These are phyloP conservation scores for Calamus simplicifolius DNA, from an alignment of 176 grass and related monocot genomes.

Conservation along the genomic window DNA sequence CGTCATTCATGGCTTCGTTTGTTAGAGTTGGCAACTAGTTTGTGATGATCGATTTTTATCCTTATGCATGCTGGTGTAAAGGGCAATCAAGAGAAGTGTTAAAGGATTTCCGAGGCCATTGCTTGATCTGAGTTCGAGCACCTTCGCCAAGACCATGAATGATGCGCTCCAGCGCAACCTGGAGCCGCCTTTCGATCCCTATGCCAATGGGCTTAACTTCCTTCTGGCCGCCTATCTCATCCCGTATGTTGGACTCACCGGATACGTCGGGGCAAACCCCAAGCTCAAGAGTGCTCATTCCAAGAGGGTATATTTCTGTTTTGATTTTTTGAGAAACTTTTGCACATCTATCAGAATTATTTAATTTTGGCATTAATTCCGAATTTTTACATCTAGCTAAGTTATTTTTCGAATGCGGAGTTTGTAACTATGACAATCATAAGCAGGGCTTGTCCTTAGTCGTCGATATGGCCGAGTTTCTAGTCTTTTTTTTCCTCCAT, in stretches of 20 bases:
- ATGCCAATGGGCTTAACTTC: conserved; percentile 75
- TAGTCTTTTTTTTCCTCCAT: too few species aligned
- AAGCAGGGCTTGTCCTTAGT: too few species aligned
- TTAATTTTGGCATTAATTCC: too few species aligned
- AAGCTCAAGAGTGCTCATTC: conserved; percentile 57
- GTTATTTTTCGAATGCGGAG: too few species aligned
- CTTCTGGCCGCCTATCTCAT: conserved; percentile 81
- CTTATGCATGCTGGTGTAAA: conserved; percentile 3
- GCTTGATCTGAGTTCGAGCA: conserved; percentile 56
- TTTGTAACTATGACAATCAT: too few species aligned
- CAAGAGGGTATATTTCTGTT: conserved; percentile 35
- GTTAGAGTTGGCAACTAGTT: too few species aligned
- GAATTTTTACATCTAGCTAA: too few species aligned
- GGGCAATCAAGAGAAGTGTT: conserved; percentile 68
- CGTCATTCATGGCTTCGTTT: background rate
- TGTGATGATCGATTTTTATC: too few species aligned
- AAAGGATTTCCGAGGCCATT: conserved; percentile 65
- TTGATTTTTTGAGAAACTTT: too few species aligned
- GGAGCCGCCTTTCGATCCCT: conserved; percentile 79
- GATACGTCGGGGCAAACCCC: conserved; percentile 81
- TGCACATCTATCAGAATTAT: too few species aligned
- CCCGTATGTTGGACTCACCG: conserved; percentile 86
- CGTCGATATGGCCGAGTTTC: too few species aligned
- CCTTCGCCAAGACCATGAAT: conserved; percentile 70
- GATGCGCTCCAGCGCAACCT: conserved; percentile 45